These are phyloP conservation scores for Monosporascus sp. DNA, from an alignment of 2,329 filamentous ascomycete species.

Conservation along the genomic window DNA sequence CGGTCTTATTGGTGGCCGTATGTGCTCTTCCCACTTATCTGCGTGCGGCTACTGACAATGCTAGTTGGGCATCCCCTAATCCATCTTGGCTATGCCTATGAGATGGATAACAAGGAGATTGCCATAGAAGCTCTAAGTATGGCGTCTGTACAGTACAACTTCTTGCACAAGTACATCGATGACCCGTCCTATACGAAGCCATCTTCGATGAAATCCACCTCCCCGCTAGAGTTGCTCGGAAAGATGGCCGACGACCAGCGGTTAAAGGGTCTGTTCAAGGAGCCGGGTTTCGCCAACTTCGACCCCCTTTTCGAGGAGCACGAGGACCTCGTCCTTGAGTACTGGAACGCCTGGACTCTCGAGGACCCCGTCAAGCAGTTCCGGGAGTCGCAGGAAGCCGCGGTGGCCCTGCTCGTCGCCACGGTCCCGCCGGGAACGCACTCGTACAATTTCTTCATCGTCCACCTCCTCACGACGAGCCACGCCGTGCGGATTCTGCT, in stretches of 20 bases:
- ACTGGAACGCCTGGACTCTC: conserved; percentile 87
- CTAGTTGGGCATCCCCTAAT: conserved; percentile 87
- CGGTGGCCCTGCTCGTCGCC: conserved; percentile 56
- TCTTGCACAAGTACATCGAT: conserved; percentile 64
- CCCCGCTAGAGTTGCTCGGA: conserved; percentile 65
- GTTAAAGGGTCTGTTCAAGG: conserved; percentile 61
- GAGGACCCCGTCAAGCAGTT: conserved; percentile 69
- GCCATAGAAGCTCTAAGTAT: conserved; percentile 84
- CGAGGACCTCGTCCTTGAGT: conserved; percentile 68
- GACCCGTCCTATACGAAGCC: conserved; percentile 65
- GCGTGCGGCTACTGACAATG: conserved; percentile 20
- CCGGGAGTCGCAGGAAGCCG: conserved; percentile 60
- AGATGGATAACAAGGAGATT: conserved; percentile 77
- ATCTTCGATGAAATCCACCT: conserved; percentile 53
- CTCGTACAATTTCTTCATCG: conserved; percentile 76
- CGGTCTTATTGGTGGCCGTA: conserved; percentile 72
- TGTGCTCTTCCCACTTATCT: conserved; percentile 25
- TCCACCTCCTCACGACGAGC: conserved; percentile 76
- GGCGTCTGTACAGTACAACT: conserved; percentile 52
- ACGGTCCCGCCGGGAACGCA: conserved; percentile 53
- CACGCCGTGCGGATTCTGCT: conserved; percentile 86
- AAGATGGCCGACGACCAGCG: conserved; percentile 63
- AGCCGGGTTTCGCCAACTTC: conserved; percentile 58
- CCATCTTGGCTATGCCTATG: conserved; percentile 89
- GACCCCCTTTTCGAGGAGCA: conserved; percentile 62